These are phyloP conservation scores for Arthrobotrys musiformis DNA, from an alignment of 2,329 filamentous ascomycete genomes.

Conservation along the genomic window DNA sequence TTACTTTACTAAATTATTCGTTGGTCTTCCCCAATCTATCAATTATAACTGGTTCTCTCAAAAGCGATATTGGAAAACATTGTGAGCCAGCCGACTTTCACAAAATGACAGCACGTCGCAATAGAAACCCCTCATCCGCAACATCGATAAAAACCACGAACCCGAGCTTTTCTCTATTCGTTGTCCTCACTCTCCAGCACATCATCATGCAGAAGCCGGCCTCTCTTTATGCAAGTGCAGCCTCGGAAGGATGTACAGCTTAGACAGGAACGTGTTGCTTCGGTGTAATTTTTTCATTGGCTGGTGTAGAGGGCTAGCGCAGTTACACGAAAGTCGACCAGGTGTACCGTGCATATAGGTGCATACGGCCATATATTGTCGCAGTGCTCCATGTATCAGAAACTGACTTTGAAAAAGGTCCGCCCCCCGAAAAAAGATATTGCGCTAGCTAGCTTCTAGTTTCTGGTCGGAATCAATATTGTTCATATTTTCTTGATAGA, in stretches of 20 bases:
- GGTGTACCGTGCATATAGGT: neutral
- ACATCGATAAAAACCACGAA: neutral
- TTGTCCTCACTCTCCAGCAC: constrained; percentile 1
- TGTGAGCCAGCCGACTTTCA: neutral
- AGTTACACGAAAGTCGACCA: constrained; percentile 4
- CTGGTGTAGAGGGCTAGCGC: neutral
- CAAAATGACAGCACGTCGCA: too few relatives aligned
- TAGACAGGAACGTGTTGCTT: neutral
- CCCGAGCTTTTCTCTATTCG: neutral
- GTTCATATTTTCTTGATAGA: neutral
- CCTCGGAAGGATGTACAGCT: neutral
- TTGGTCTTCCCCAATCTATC: too few relatives aligned
- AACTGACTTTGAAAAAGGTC: neutral
- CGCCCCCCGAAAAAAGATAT: neutral
- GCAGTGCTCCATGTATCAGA: neutral
- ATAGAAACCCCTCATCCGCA: neutral
- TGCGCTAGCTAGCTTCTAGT: neutral
- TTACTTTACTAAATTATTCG: too few relatives aligned
- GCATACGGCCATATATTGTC: neutral
- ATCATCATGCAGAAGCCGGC: neutral
- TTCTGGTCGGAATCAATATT: neutral
- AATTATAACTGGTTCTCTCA: too few relatives aligned
- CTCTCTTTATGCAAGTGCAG: neutral
- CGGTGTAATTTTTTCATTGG: constrained; percentile 10
- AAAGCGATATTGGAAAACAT: too few relatives aligned